Evolutionary conservation across 1,139 yeast genomes (phyloP).

Genomic region (Waltiozyma sp.): DNA sequence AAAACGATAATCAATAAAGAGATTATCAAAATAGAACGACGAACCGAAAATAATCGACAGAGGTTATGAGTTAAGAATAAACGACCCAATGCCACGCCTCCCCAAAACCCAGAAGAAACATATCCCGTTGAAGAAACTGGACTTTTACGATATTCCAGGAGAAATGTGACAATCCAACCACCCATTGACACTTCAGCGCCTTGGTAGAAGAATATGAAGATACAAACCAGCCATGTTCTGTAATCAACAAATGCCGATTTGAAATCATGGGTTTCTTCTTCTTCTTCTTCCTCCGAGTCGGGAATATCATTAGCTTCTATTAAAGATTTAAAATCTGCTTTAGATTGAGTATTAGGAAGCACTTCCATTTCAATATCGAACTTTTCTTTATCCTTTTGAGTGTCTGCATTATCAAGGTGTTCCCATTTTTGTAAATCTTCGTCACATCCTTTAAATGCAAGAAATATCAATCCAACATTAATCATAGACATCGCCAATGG

Average conservation of each 20-base stretch:
- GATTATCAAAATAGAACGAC: slow-evolving; percentile 33
- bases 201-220: slow-evolving; percentile 49
- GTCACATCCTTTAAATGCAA: slow-evolving; percentile 33
- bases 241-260: slow-evolving; percentile 29
- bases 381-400: not conserved
- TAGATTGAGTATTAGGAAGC: too few species aligned
- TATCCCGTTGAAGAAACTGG: slow-evolving; percentile 38
- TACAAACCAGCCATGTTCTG: slow-evolving; percentile 44
- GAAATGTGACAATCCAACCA: slow-evolving; percentile 61
- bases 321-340: not conserved
- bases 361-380: slow-evolving; percentile 2
- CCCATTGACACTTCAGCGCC: slow-evolving; percentile 63
- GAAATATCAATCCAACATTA: slow-evolving; percentile 22
- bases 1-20: slow-evolving; percentile 26
- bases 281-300: not conserved
- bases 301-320: slow-evolving; percentile 6
- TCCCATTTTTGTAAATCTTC: slow-evolving; percentile 29
- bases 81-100: slow-evolving; percentile 55
- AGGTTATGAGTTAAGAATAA: slow-evolving; percentile 22
- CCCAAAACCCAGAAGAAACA: slow-evolving; percentile 66
- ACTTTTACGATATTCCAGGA: slow-evolving; percentile 46
- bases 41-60: slow-evolving; percentile 35
- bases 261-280: slow-evolving; percentile 12
- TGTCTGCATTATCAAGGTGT: slow-evolving; percentile 4
- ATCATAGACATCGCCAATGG: slow-evolving; percentile 29